Base-by-base conservation (phyloP, 768 basidiomycete genomes). In the Suillus discolor region DNA sequence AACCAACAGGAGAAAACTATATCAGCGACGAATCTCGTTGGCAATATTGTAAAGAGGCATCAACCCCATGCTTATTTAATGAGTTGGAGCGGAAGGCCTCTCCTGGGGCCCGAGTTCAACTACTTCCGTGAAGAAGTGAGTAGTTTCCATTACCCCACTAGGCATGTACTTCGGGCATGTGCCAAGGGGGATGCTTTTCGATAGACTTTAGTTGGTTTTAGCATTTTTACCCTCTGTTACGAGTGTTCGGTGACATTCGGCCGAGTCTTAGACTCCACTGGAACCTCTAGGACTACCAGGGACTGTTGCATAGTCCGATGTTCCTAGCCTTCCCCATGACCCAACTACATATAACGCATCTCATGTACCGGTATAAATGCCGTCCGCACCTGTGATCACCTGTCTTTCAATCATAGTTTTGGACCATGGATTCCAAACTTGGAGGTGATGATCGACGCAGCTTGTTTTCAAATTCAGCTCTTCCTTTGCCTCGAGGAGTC, bases 401-500 rank as follows among this genome's bases (percentile, higher is more conserved):
- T 47, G 6, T 13, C 12, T 49, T 49, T 25, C 23, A 49, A 49
- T 13, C 16, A 16, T 51, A 31, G 18, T 34, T 20, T 54, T n/a
- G n/a, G n/a, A n/a, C 31, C 16, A 53, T 18, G 1, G 54, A 55
- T 55, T 6, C 54, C 18, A 55, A n/a, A 55, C 31, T 34, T 25
- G 16, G 36, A 23, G 57, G 16, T 45, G 39, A 38, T 6, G 59
- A 42, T 55, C 20, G 54, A 36, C 54, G 34, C 25, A 25, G 25
- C 20, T 18, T 6, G 25, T 60, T 65, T 65, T 47, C 60, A 49
- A 62, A 65, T 49, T 38, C 36, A 36, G 28, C 34, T 31, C 57
- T 20, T 16, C 49, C 28, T 38, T 57, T 55, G 47, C 64, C 63
- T 62, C 64, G 25, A 45, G 45, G 60, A 4, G 59, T 60, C 39